Conservation (phyloP, 306 rosid genomes). For the Inga oerstediana region DNA sequence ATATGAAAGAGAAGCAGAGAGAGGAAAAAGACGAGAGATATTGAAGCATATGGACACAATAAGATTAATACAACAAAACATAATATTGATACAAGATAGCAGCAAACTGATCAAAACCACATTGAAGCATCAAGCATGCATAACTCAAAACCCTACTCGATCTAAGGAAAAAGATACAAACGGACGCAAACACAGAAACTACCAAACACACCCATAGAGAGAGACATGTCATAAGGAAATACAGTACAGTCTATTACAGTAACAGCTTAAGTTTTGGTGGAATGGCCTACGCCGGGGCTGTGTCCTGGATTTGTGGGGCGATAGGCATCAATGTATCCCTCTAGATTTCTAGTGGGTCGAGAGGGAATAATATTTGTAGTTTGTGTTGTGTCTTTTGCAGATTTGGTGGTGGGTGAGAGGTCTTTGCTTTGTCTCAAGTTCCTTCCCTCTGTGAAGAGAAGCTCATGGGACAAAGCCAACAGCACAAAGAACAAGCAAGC, state of each 20-base stretch:
- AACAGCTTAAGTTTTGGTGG: constrained; percentile 40
- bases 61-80: background rate
- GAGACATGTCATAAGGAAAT: background rate
- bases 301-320: constrained; percentile 79
- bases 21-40: constrained; percentile 1
- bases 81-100: constrained; percentile 6
- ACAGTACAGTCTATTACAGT: background rate
- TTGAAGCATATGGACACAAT: background rate
- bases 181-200: background rate
- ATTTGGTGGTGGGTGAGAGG: background rate
- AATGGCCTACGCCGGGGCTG: constrained; percentile 87
- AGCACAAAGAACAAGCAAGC: constrained; percentile 49
- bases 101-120: background rate
- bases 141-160: background rate
- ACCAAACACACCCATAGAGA: background rate
- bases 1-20: background rate
- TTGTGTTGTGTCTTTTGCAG: background rate
- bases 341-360: constrained; percentile 19
- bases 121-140: constrained; percentile 27
- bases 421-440: constrained; percentile 42
- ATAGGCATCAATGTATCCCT: constrained; percentile 52
- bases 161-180: background rate
- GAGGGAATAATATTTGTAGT: background rate
- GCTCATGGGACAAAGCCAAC: constrained; percentile 53
- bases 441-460: constrained; percentile 56